These are phyloP conservation scores for Begonia fuchsioides DNA, from an alignment of 306 rosid genomes.

Conservation along the genomic window DNA sequence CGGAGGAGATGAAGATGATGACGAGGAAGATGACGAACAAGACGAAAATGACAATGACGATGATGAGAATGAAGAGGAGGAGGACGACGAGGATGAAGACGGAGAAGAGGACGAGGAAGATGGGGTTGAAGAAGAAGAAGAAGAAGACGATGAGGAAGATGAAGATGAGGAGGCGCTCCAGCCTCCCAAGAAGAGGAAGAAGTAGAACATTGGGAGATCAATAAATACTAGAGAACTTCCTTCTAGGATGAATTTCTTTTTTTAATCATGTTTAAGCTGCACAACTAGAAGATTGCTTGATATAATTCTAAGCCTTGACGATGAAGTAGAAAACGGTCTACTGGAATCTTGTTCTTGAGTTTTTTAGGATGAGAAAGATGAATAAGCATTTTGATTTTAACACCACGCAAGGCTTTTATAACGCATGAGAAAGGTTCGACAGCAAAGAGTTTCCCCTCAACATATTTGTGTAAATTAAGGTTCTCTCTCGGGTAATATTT, in stretches of 20 bases:
- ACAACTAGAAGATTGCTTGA: constrained; percentile 2
- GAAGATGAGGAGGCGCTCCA: constrained; percentile 85
- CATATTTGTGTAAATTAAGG: too few species aligned
- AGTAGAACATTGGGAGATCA: constrained; percentile 24
- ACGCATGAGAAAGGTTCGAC: too few species aligned
- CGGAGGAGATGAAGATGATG: constrained; percentile 52
- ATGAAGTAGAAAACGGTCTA: too few species aligned
- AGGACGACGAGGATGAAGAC: constrained; percentile 11
- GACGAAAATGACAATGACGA: constrained; percentile 31
- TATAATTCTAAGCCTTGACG: background rate
- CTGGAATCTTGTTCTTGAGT: too few species aligned
- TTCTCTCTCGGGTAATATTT: too few species aligned
- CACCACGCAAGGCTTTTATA: too few species aligned
- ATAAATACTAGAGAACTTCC: background rate
- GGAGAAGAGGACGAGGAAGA: constrained; percentile 25
- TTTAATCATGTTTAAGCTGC: constrained; percentile 8
- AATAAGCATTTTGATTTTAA: too few species aligned
- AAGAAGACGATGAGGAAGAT: constrained; percentile 42
- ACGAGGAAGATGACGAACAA: constrained; percentile 13
- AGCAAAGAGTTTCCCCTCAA: too few species aligned
- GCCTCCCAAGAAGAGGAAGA: constrained; percentile 96
- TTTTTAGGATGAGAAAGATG: too few species aligned
- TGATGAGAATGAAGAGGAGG: constrained; percentile 23
- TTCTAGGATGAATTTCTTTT: constrained; percentile 7
- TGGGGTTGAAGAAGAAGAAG: constrained; percentile 19